These are phyloP conservation scores for Shiraia sp. DNA, from an alignment of 2,329 filamentous ascomycete species.

Conservation along the genomic window DNA sequence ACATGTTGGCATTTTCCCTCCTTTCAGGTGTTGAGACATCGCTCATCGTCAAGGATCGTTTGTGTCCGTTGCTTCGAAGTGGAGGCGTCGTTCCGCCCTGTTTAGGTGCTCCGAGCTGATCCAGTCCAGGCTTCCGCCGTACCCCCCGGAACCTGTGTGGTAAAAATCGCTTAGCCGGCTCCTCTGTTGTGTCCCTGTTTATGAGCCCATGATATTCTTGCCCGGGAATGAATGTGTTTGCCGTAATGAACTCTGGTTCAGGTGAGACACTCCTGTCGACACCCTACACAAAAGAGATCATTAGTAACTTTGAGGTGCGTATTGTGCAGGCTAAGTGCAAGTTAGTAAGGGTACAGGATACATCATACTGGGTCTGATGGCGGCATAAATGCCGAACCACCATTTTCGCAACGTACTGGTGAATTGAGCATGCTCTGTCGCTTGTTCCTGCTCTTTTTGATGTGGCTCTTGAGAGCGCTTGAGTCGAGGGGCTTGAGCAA, in stretches of 20 bases:
- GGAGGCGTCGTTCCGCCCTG: conserved; percentile 7
- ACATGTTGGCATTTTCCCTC: conserved; percentile 6
- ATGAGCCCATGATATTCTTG: conserved; percentile 10
- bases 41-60: conserved; percentile 9
- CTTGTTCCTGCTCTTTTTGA: conserved; percentile 97
- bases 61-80: conserved; percentile 5
- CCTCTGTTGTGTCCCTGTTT: conserved; percentile 11
- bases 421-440: conserved; percentile 94
- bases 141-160: conserved; percentile 18
- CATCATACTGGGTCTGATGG: conserved; percentile 28
- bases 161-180: conserved; percentile 16
- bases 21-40: conserved; percentile 2
- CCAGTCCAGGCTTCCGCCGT: conserved; percentile 17
- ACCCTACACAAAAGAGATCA: conserved; percentile 24
- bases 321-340: conserved; percentile 50
- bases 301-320: conserved; percentile 58
- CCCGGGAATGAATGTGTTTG: conserved; percentile 7
- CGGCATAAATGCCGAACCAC: conserved; percentile 17
- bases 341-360: conserved; percentile 37
- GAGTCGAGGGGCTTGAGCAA: conserved; percentile 95
- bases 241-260: conserved; percentile 17
- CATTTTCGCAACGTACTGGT: conserved; percentile 69
- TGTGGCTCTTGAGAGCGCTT: conserved; percentile 94
- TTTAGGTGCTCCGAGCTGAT: conserved; percentile 13
- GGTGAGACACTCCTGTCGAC: conserved; percentile 16